A percentile compares a stretch with the other conserved stretches of the same genome.
phyloP scores from a whole-genome alignment of 257 asterid genomes.

The Ehretia macrophylla region DNA sequence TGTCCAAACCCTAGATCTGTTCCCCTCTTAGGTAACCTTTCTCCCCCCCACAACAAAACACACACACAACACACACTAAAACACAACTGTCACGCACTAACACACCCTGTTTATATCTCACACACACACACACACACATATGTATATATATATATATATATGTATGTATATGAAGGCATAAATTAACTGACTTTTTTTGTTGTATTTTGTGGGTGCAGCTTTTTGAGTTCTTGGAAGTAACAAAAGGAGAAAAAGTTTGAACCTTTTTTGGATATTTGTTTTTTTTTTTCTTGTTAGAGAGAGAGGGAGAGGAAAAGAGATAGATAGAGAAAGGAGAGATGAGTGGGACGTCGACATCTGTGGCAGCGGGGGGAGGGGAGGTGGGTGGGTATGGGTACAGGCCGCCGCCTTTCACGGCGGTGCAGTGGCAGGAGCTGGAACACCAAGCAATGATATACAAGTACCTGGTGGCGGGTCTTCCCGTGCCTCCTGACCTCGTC shows the following conservation, averaged over 20 bases:
- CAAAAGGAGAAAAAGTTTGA: background rate
- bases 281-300: background rate
- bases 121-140: background rate
- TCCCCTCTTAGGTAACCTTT: conserved; percentile 64
- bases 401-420: conserved; percentile 75
- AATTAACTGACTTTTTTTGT: background rate
- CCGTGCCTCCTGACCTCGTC: conserved; percentile 86
- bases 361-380: conserved; percentile 42
- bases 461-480: conserved; percentile 82
- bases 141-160: background rate
- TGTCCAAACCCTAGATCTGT: conserved; percentile 95
- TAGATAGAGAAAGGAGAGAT: background rate
- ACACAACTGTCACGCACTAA: background rate
- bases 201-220: background rate
- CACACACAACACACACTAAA: conserved; percentile 17
- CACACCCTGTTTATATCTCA: too few species aligned
- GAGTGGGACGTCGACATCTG: conserved; percentile 1
- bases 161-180: too few species aligned
- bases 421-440: conserved; percentile 97
- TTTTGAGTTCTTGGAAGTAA: background rate
- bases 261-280: background rate
- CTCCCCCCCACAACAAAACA: conserved; percentile 9
- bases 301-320: background rate
- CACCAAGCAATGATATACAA: conserved; percentile 97
- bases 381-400: conserved; percentile 55